These are phyloP conservation scores for Candida maris DNA, from an alignment of 805 yeast genomes.

Conservation along the genomic window DNA sequence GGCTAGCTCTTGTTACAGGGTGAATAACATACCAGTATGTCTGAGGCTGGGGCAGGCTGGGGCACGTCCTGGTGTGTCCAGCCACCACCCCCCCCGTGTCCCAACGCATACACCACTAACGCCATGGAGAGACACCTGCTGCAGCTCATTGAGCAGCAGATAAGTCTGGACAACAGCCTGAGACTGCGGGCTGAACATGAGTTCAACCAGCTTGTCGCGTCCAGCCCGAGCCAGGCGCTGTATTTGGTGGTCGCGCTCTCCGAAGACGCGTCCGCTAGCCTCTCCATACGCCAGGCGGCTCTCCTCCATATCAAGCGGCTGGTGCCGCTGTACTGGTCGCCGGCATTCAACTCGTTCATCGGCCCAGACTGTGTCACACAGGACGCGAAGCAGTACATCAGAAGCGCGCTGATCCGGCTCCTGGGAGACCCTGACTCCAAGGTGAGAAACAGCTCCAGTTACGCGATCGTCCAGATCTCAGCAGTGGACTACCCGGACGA, in stretches of 20 bases:
- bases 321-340: constrained; percentile 76
- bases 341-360: constrained; percentile 70
- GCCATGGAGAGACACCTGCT: constrained; percentile 15
- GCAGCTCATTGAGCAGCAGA: constrained; percentile 16
- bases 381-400: constrained; percentile 47
- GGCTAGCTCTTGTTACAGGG: too few relatives aligned
- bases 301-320: constrained; percentile 63
- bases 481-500: constrained; percentile 92
- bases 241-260: constrained; percentile 43
- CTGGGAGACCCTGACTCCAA: constrained; percentile 50
- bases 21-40: too few relatives aligned
- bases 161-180: constrained; percentile 44
- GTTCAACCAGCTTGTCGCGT: constrained; percentile 39
- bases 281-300: constrained; percentile 55
- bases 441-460: constrained; percentile 62
- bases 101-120: too few relatives aligned
- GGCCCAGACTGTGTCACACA: constrained; percentile 54
- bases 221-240: constrained; percentile 49
- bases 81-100: too few relatives aligned
- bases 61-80: too few relatives aligned
- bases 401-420: constrained; percentile 49
- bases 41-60: too few relatives aligned
- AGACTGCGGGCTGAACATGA: constrained; percentile 51
- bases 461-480: constrained; percentile 79
- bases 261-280: constrained; percentile 21